phyloP scores from a whole-genome alignment of 2,329 filamentous ascomycete species.

The Rhynchosporium graminicola region DNA sequence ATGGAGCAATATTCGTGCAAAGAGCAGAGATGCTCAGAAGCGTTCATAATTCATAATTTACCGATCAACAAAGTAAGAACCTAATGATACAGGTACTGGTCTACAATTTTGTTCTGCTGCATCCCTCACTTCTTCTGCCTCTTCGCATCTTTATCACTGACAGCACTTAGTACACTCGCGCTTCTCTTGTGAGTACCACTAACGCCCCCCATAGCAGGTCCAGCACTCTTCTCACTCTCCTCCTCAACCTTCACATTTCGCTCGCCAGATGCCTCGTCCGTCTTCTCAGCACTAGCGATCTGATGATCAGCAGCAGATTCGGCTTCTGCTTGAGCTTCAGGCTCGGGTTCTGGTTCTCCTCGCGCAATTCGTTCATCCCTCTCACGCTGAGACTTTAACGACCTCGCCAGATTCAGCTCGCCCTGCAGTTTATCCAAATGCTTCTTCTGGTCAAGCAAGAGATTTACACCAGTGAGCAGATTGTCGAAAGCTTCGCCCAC shows the following conservation, averaged over 20 bases:
- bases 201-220: slow-evolving; percentile 53
- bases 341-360: slow-evolving; percentile 19
- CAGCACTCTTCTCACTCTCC: slow-evolving; percentile 38
- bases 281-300: slow-evolving; percentile 28
- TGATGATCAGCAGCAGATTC: slow-evolving; percentile 40
- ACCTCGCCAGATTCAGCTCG: slow-evolving; percentile 64
- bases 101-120: neutral
- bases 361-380: slow-evolving; percentile 37
- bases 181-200: slow-evolving; percentile 74
- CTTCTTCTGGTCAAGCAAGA: slow-evolving; percentile 73
- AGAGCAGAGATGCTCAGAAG: neutral
- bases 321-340: slow-evolving; percentile 47
- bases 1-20: neutral
- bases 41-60: neutral
- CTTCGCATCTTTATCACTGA: slow-evolving; percentile 61
- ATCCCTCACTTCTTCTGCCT: slow-evolving; percentile 46
- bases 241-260: slow-evolving; percentile 54
- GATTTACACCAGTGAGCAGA: slow-evolving; percentile 66
- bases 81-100: too few relatives aligned
- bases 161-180: slow-evolving; percentile 74
- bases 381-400: slow-evolving; percentile 50
- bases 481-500: slow-evolving; percentile 72
- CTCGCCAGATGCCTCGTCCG: slow-evolving; percentile 50
- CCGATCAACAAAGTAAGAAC: neutral
- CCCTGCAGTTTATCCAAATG: slow-evolving; percentile 73